Conservation (phyloP, 306 rosid species). For the Dalbergia oliveri region DNA sequence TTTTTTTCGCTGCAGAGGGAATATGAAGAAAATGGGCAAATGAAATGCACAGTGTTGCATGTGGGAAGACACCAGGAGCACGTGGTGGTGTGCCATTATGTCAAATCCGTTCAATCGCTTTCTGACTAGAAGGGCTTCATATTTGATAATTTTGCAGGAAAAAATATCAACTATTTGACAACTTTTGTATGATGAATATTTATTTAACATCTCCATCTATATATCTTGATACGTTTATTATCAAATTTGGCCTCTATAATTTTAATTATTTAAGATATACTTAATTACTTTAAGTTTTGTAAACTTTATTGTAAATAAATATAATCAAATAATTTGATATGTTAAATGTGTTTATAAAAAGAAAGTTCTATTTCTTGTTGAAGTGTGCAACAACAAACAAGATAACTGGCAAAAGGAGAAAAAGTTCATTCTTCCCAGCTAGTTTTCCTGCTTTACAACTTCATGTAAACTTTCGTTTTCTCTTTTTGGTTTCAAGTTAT, state of each 20-base stretch:
- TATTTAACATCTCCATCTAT: no score
- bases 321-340: no score
- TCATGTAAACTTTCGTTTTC: conserved; percentile 7
- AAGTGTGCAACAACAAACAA: background rate
- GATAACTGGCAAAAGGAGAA: background rate
- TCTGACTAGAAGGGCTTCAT: conserved; percentile 26
- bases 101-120: conserved; percentile 60
- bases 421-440: conserved; percentile 21
- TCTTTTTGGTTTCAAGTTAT: background rate
- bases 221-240: no score
- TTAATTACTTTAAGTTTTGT: no score
- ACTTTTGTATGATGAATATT: no score
- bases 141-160: background rate
- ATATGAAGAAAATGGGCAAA: conserved; percentile 33
- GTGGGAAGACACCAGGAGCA: conserved; percentile 66
- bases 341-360: background rate
- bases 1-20: conserved; percentile 41
- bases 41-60: conserved; percentile 49
- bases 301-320: no score
- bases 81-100: conserved; percentile 55
- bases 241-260: no score
- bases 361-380: background rate
- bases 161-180: no score
- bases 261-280: no score
- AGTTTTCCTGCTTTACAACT: conserved; percentile 37